Conservation (phyloP, 306 rosid species). For the Prunus campanulata region DNA sequence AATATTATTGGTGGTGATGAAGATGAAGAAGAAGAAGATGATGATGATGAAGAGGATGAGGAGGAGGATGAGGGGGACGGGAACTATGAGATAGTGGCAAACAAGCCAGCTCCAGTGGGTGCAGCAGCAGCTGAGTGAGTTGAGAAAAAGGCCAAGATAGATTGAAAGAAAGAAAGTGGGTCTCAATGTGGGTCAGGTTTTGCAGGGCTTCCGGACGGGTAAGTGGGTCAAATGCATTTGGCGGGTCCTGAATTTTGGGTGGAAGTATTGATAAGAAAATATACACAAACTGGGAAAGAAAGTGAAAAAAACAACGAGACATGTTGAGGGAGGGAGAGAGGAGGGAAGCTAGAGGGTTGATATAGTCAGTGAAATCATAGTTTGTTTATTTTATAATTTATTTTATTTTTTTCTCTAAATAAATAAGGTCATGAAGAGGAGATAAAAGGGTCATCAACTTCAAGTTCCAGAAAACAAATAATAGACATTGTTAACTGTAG, state of each 20-base stretch:
- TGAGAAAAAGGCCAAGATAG: not conserved
- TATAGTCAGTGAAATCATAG: slow-evolving; percentile 30
- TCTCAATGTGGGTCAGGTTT: slow-evolving; percentile 16
- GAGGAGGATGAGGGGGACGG: slow-evolving; percentile 52
- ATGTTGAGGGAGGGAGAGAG: slow-evolving; percentile 12
- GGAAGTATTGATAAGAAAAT: slow-evolving; percentile 5
- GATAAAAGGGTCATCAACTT: slow-evolving; percentile 7
- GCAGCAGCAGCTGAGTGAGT: slow-evolving; percentile 32
- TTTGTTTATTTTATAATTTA: slow-evolving; percentile 47
- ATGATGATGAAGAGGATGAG: slow-evolving; percentile 44
- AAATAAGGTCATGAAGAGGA: slow-evolving; percentile 45
- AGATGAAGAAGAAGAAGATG: slow-evolving; percentile 37
- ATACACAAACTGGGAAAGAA: slow-evolving; percentile 2
- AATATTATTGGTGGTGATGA: slow-evolving; percentile 11
- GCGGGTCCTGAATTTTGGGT: slow-evolving; percentile 14
- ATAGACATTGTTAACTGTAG: not conserved
- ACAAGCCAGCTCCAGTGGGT: slow-evolving; percentile 48
- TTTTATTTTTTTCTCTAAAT: slow-evolving; percentile 56
- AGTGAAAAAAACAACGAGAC: slow-evolving; percentile 26
- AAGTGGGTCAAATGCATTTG: slow-evolving; percentile 4
- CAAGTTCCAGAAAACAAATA: slow-evolving; percentile 41
- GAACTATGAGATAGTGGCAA: slow-evolving; percentile 63
- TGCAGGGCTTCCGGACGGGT: slow-evolving; percentile 10
- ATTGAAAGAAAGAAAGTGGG: not conserved
- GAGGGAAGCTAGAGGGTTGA: not conserved